Evolutionary conservation across 2,329 filamentous ascomycete genomes (phyloP), one percentile per base, ranked within the genome.

Genomic region (Fusarium sp.): DNA sequence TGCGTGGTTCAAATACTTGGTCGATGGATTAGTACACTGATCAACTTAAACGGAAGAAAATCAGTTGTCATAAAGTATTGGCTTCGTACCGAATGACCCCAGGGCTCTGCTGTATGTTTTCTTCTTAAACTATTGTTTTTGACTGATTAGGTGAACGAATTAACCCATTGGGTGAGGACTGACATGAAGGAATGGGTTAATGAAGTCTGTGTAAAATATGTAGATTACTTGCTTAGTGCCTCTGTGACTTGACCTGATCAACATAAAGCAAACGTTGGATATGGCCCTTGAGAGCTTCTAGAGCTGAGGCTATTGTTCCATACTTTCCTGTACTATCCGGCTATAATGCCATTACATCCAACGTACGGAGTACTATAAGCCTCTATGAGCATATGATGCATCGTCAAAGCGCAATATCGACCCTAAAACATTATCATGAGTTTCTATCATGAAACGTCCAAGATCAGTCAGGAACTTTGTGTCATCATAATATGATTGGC

Each of bases 401-500:
- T 39, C 25, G 35, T 13, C 22, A 53, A 29, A 53, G 33, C 25
- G 35, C 27, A 8, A 17, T n/a, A 50, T 10, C 10, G 14, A 20
- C 12, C 20, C 20, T 29, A 7, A 36, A 36, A 20, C n/a, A 17
- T 31, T 11, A 27, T 31, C 20, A 47, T 62, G 33, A 35, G 13
- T 11, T 41, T 47, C 15, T 17, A 52, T 68, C 65, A 68, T 58
- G 50, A 63, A 50, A 65, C 38, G 38, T 33, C 39, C 29, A 27
- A 55, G 42, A 57, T 33, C 45, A 52, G 57, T 42, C 39, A 64
- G 47, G 49, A 57, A 38, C 39, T 31, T 47, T 36, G 14, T 17
- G 38, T 22, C 20, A 20, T 42, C 22, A 52, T 53, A 38, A 25
- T 17, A 41, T 69, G 60, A 72, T 74, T 74, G 54, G 71, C n/a